Evolutionary conservation across 2,329 filamentous ascomycete genomes (phyloP), one percentile per base, ranked within the genome.

Genomic region (Aspergillus ustus): DNA sequence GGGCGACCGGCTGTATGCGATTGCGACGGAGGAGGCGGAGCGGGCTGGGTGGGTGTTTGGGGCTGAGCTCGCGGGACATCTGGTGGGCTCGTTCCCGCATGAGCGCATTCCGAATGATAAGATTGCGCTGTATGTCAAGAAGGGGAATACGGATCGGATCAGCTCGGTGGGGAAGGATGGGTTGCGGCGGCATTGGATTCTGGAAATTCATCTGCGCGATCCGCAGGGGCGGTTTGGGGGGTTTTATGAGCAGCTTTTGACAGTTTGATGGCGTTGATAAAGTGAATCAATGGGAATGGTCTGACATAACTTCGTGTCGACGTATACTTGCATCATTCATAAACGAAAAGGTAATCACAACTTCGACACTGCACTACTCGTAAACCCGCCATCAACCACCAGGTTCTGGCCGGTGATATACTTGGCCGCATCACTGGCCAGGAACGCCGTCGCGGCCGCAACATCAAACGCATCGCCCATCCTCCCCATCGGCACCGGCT

Each of bases 41-140:
- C 57, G 75, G 25, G 73, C 71, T 3, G 82, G 82, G 0, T 84
- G 75, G 71, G 71, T 77, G 25, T 84, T 80, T 60, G 81, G 81
- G 1, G 79, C 78, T 0, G 61, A 72, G 45, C 74, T 81, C 52
- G 79, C 82, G 0, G 82, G 83, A 0, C 83, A 84, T 72, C 69
- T 84, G n/a, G 78, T 84, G 22, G 82, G 82, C 1, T 73, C 73
- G n/a, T 83, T 84, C 55, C 82, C 82, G 5, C 81, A 84, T 64
- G 82, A 84, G 68, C 75, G 81, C 0, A 83, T 84, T 60, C 81
- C 82, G 1, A 75, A 77, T n/a, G 80, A 84, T 65, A 79, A 77
- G 70, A 76, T 73, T 22, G 68, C 69, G 2, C 68, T 82, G 25
- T 84, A 83, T 61, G 82, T 84, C 53, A 78, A 76, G 0, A 70